Base-by-base conservation (phyloP, 345 rosid species). In the Hirschfeldia incana region DNA sequence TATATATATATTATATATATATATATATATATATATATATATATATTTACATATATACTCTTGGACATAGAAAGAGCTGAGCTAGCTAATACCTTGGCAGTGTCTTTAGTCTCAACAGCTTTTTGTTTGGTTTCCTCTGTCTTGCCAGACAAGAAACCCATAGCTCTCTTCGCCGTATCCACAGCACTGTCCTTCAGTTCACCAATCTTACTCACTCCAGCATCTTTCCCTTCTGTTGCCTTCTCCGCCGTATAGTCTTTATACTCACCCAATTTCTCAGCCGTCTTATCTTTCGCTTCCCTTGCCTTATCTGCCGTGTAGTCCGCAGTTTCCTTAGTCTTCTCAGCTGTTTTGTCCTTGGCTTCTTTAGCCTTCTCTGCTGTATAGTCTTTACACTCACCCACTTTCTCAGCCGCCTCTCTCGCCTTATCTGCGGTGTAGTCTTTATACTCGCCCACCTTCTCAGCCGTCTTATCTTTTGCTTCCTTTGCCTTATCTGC, bases 51-150 rank as follows among this genome's bases (percentile, higher is more conserved):
- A n/a, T n/a, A n/a, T 33, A 33, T 33, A 33, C n/a, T 33, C 36
- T 33, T 33, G 36, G 36, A 33, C 36, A 33, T 33, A 5, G 36
- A 4, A 33, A 33, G 36, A 33, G 36, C 36, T 33, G 6, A 33
- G 36, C 1, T 33, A 33, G 13, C n/a, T n/a, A n/a, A n/a, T n/a
- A 85, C 92, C 87, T 83, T 72, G 49, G 89, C 78, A 1, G 84
- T 75, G 33, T 87, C 89, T 51, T 58, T 77, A 13, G 91, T 86
- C 57, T 85, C 96, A 0, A 65, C 61, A 0, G 89, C 80, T 79
- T 85, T 86, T 59, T 87, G 82, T 68, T 87, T 88, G 1, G 80
- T 78, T 83, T 89, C 93, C 53, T 88, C 92, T 32, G 85, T 84
- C 80, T 86, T 90, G 10, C 87, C 87, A 0, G 91, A 80, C 66